These are phyloP conservation scores for Dianthus caryophyllus DNA, from an alignment of 148 eudicot genomes.

Conservation along the genomic window DNA sequence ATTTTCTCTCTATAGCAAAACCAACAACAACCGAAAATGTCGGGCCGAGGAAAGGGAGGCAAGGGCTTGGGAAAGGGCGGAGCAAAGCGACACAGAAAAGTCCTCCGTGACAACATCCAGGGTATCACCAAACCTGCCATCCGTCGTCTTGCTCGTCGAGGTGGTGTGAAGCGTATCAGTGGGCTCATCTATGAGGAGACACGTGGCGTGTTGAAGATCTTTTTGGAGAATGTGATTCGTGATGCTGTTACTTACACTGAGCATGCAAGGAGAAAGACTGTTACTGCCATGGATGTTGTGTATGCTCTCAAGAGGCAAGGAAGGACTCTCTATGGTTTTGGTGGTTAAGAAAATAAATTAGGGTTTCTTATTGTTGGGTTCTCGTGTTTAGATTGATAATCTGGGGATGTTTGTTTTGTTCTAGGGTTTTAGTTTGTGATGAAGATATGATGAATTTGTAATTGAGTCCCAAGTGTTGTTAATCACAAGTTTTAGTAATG, in stretches of 20 bases:
- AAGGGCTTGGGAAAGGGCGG: constrained; percentile 55
- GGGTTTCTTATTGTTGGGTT: constrained; percentile 13
- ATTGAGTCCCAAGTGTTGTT: constrained; percentile 9
- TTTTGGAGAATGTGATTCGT: constrained; percentile 43
- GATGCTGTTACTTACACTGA: constrained; percentile 55
- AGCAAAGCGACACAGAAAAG: constrained; percentile 46
- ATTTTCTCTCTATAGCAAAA: too few species aligned
- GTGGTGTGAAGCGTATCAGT: constrained; percentile 46
- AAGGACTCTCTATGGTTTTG: constrained; percentile 40
- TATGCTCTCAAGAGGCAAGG: constrained; percentile 43
- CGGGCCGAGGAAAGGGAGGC: constrained; percentile 53
- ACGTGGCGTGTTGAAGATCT: constrained; percentile 46
- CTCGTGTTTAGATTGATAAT: background rate
- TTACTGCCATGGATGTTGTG: constrained; percentile 44
- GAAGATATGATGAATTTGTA: constrained; percentile 13
- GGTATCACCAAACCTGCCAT: constrained; percentile 50
- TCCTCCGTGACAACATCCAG: constrained; percentile 42
- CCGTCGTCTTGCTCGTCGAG: constrained; percentile 44
- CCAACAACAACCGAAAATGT: constrained; percentile 27
- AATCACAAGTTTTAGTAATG: constrained; percentile 1
- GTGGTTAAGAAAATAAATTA: constrained; percentile 21
- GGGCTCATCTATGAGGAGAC: constrained; percentile 49
- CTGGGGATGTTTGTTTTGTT: background rate
- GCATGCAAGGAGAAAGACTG: constrained; percentile 44
- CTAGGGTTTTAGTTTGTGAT: background rate